A percentile compares a stretch with the other conserved stretches of the same genome.
Evolutionary conservation across 2,329 filamentous ascomycete genomes (phyloP).

Genomic region (Colletotrichum sp.): DNA sequence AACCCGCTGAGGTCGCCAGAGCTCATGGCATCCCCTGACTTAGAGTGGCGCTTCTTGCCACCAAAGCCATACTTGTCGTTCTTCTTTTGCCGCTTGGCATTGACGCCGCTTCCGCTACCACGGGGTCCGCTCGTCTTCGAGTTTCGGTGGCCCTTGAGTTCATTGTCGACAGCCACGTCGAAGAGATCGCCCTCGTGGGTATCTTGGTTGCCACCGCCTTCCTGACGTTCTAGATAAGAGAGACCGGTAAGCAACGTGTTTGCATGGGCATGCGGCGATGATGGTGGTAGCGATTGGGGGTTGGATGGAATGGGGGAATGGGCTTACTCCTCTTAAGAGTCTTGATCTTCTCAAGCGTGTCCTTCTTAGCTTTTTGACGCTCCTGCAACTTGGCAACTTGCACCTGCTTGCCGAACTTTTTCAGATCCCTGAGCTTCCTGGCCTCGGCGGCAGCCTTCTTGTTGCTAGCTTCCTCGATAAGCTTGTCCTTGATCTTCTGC

Average conservation of each 20-base stretch:
- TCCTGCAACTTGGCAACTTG: slow-evolving; percentile 97
- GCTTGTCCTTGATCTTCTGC: slow-evolving; percentile 92
- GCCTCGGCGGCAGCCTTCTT: slow-evolving; percentile 95
- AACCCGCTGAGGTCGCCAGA: slow-evolving; percentile 83
- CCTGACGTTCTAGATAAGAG: slow-evolving; percentile 75
- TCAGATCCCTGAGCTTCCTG: slow-evolving; percentile 88
- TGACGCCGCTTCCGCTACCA: slow-evolving; percentile 43
- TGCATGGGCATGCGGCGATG: not conserved
- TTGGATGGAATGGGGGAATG: not conserved
- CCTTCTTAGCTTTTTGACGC: slow-evolving; percentile 87
- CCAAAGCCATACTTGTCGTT: slow-evolving; percentile 94
- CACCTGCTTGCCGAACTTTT: slow-evolving; percentile 99
- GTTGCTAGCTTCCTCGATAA: slow-evolving; percentile 87
- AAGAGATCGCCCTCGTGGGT: slow-evolving; percentile 87
- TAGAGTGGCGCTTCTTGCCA: slow-evolving; percentile 89
- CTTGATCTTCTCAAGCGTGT: slow-evolving; percentile 95
- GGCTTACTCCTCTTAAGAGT: slow-evolving; percentile 90
- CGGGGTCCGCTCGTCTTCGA: slow-evolving; percentile 40
- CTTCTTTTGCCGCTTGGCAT: slow-evolving; percentile 87
- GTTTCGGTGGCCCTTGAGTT: slow-evolving; percentile 58
- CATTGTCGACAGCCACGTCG: slow-evolving; percentile 82
- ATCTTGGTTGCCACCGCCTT: slow-evolving; percentile 64
- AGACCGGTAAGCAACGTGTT: not conserved
- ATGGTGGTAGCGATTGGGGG: not conserved
- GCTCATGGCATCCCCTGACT: slow-evolving; percentile 88